These are phyloP conservation scores for Ceratobasidium sp. DNA, from an alignment of 1,284 basidiomycete genomes.

Conservation along the genomic window DNA sequence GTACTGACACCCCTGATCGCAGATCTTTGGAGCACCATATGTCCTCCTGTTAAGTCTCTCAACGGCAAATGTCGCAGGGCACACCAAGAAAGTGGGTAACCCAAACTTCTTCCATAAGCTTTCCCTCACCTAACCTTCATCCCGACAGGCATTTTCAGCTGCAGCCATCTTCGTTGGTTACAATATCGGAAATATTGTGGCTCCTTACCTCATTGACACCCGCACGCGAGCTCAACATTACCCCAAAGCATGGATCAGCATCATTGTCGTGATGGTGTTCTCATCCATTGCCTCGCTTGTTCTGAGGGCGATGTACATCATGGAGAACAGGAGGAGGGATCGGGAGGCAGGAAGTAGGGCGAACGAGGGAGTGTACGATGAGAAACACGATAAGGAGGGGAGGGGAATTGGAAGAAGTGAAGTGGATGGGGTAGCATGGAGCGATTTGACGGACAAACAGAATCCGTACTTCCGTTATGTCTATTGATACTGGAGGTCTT, in stretches of 20 bases:
- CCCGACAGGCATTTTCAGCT: conserved; percentile 22
- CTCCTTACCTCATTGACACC: conserved; percentile 51
- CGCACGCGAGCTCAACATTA: conserved; percentile 52
- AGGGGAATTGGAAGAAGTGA: background rate
- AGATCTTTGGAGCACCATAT: conserved; percentile 61
- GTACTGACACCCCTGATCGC: conserved; percentile 37
- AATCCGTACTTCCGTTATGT: conserved; percentile 48
- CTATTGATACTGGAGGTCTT: conserved; percentile 42
- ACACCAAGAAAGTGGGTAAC: conserved; percentile 57
- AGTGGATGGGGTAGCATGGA: conserved; percentile 39
- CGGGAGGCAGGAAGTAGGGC: background rate
- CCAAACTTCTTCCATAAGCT: conserved; percentile 42
- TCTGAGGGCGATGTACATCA: conserved; percentile 51
- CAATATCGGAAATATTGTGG: conserved; percentile 55
- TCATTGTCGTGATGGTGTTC: conserved; percentile 56
- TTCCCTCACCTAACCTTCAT: no score
- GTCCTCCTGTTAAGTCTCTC: conserved; percentile 58
- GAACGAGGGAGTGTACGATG: conserved; percentile 44
- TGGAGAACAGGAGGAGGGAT: conserved; percentile 54
- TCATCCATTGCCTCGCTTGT: conserved; percentile 51
- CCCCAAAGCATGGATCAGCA: conserved; percentile 58
- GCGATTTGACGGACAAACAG: conserved; percentile 49
- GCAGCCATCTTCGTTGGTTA: conserved; percentile 44
- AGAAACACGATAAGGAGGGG: conserved; percentile 46
- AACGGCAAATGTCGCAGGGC: conserved; percentile 58